phyloP scores from a whole-genome alignment of 192 early-diverging fungal genomes.

The Coemansia furcata region DNA sequence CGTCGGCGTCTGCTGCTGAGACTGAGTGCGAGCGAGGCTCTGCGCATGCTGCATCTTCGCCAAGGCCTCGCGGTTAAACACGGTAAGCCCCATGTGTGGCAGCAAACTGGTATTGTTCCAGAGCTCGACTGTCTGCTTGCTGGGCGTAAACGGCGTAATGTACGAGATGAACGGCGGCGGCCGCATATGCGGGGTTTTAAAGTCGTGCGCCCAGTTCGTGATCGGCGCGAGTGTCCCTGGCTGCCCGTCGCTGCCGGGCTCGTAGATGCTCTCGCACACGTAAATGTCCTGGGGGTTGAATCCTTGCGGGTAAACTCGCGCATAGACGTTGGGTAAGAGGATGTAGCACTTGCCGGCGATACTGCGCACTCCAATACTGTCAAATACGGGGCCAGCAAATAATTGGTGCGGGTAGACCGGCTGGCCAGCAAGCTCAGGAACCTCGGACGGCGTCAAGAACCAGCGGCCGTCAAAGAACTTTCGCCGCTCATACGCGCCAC shows the following conservation, averaged over 20 bases:
- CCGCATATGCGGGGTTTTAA: slow-evolving; percentile 47
- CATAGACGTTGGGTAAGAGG: slow-evolving; percentile 38
- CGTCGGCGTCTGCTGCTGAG: slow-evolving; percentile 5
- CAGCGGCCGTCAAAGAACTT: slow-evolving; percentile 53
- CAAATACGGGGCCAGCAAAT: slow-evolving; percentile 39
- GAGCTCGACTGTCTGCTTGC: slow-evolving; percentile 23
- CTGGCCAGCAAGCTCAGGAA: slow-evolving; percentile 46
- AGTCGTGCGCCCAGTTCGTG: slow-evolving; percentile 47
- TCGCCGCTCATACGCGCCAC: slow-evolving; percentile 36
- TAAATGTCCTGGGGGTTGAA: slow-evolving; percentile 40
- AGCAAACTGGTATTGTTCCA: slow-evolving; percentile 38
- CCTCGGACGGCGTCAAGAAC: slow-evolving; percentile 47
- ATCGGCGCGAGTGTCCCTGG: slow-evolving; percentile 26
- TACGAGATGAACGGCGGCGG: slow-evolving; percentile 46
- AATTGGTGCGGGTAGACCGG: slow-evolving; percentile 50
- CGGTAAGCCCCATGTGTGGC: slow-evolving; percentile 34
- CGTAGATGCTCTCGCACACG: slow-evolving; percentile 44
- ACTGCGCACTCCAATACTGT: slow-evolving; percentile 39
- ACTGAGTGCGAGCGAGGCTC: slow-evolving; percentile 4
- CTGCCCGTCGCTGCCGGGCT: slow-evolving; percentile 3
- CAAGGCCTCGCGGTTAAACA: slow-evolving; percentile 45
- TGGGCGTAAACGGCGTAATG: slow-evolving; percentile 31
- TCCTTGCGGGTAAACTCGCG: slow-evolving; percentile 49
- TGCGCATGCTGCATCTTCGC: slow-evolving; percentile 26
- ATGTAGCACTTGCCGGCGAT: slow-evolving; percentile 47